These are phyloP conservation scores for Apiospora hydei DNA, from an alignment of 2,329 filamentous ascomycete genomes.

Conservation along the genomic window DNA sequence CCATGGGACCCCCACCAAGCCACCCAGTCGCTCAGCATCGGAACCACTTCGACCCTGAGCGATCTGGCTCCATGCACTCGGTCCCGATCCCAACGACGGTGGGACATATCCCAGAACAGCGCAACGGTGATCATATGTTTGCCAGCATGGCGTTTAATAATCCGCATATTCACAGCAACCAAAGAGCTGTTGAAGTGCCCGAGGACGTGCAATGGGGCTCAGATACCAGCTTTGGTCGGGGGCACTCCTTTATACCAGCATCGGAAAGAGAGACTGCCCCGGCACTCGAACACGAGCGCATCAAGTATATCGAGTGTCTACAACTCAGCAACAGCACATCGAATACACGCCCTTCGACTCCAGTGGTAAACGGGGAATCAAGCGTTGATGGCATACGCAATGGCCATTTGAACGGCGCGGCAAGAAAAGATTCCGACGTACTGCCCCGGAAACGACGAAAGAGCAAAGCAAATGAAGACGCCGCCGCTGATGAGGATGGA, in stretches of 20 bases:
- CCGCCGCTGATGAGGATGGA: constrained; percentile 50
- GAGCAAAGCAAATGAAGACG: constrained; percentile 58
- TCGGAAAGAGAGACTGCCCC: constrained; percentile 65
- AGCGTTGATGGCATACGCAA: constrained; percentile 37
- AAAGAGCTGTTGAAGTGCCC: constrained; percentile 45
- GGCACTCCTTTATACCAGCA: constrained; percentile 65
- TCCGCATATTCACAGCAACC: constrained; percentile 31
- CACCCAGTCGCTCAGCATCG: constrained; percentile 32
- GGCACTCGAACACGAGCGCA: constrained; percentile 60
- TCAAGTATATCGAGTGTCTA: constrained; percentile 65
- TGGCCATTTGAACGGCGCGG: constrained; percentile 36
- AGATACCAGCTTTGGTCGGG: constrained; percentile 66
- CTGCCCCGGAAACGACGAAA: constrained; percentile 62
- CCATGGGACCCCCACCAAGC: constrained; percentile 29
- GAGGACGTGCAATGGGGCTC: constrained; percentile 71
- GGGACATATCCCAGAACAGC: constrained; percentile 30
- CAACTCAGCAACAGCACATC: constrained; percentile 63
- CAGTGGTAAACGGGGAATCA: constrained; percentile 45
- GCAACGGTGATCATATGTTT: constrained; percentile 47
- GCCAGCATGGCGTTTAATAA: constrained; percentile 51
- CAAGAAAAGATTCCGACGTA: constrained; percentile 48
- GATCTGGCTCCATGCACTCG: constrained; percentile 34
- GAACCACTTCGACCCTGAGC: constrained; percentile 31
- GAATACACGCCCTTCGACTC: constrained; percentile 67
- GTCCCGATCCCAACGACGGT: constrained; percentile 27